phyloP scores from a whole-genome alignment of 1,284 basidiomycete genomes.

The Porphyrellus sp. region DNA sequence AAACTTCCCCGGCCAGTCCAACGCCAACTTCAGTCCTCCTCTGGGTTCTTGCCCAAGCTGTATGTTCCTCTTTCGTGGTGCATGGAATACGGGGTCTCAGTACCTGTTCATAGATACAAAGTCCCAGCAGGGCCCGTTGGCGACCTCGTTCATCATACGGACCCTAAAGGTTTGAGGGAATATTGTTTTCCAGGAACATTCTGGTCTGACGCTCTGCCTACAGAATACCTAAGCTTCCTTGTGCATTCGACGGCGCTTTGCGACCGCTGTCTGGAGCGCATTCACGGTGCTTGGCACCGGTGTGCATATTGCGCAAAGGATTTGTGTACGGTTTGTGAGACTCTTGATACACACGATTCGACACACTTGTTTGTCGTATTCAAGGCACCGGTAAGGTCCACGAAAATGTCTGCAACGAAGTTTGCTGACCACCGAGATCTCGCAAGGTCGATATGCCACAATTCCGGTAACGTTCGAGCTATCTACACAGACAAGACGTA shows the following conservation, averaged over 20 bases:
- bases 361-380: conserved; percentile 84
- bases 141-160: conserved; percentile 38
- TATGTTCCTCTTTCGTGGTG: conserved; percentile 25
- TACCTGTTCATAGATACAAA: conserved; percentile 48
- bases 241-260: conserved; percentile 68
- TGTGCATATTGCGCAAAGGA: conserved; percentile 85
- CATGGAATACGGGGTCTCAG: conserved; percentile 15
- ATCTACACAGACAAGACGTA: not conserved
- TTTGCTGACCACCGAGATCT: conserved; percentile 3
- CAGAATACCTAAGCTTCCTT: conserved; percentile 69
- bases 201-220: conserved; percentile 1
- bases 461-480: conserved; percentile 45
- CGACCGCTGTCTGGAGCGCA: conserved; percentile 71
- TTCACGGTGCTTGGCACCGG: conserved; percentile 81
- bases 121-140: conserved; percentile 59
- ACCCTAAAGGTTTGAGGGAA: conserved; percentile 57
- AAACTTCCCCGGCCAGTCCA: conserved; percentile 78
- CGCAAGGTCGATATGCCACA: conserved; percentile 57
- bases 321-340: conserved; percentile 76
- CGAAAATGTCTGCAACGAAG: not conserved
- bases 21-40: conserved; percentile 57
- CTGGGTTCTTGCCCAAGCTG: conserved; percentile 69
- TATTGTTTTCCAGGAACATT: not conserved
- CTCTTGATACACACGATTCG: conserved; percentile 73
- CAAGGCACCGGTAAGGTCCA: conserved; percentile 64